phyloP scores from a whole-genome alignment of 2,329 filamentous ascomycete species.

The Calonectria leucothoes region DNA sequence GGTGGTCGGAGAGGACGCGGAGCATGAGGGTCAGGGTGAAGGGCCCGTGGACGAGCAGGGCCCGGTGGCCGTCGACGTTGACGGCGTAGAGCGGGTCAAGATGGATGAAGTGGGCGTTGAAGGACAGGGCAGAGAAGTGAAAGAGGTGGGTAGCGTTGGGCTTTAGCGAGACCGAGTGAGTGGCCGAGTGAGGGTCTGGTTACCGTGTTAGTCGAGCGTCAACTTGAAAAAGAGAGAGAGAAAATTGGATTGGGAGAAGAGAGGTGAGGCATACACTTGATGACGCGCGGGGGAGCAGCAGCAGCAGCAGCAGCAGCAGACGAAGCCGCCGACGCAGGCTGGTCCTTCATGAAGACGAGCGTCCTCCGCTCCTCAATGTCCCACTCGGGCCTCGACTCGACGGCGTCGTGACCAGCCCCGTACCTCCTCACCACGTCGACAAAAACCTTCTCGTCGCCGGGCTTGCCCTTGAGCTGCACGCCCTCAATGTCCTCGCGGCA shows the following conservation, averaged over 20 bases:
- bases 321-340: constrained; percentile 29
- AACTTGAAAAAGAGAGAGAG: no score
- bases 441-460: constrained; percentile 58
- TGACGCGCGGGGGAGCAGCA: constrained; percentile 28
- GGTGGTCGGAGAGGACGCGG: constrained; percentile 61
- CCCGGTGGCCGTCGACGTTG: constrained; percentile 78
- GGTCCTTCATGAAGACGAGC: constrained; percentile 64
- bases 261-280: constrained; percentile 43
- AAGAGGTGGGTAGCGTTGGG: constrained; percentile 82
- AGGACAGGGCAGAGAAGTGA: constrained; percentile 89
- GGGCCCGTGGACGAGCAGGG: constrained; percentile 88
- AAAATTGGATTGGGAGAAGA: not conserved
- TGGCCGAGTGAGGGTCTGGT: constrained; percentile 49
- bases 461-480: constrained; percentile 48
- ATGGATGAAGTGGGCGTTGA: constrained; percentile 94
- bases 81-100: constrained; percentile 79
- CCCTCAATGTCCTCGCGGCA: constrained; percentile 61
- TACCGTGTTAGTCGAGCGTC: no score
- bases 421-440: constrained; percentile 64
- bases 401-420: constrained; percentile 39
- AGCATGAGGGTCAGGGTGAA: constrained; percentile 83
- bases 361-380: constrained; percentile 61
- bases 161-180: constrained; percentile 63
- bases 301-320: constrained; percentile 11
- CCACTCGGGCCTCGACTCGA: constrained; percentile 28